Evolutionary conservation across 2,329 filamentous ascomycete species (phyloP), one percentile per base, ranked within the genome.

Genomic region (Colletotrichum lupini): DNA sequence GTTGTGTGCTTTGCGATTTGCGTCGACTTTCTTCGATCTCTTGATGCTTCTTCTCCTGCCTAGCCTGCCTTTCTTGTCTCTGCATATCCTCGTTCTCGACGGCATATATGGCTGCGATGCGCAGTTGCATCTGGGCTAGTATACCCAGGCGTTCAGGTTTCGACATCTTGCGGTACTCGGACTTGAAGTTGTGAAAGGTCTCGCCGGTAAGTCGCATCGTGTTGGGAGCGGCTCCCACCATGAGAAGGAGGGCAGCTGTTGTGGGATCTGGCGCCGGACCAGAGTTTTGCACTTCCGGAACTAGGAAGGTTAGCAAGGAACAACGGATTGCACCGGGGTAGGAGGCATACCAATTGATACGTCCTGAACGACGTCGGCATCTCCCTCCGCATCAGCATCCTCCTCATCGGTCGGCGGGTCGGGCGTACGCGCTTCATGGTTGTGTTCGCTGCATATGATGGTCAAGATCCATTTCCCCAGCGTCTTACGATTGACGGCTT

Each of bases 401-500:
- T 78, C 79, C 53, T 82, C 83, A 37, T 79, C 80, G 26, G 78
- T 78, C 5, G 82, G 82, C 30, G 83, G 83, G 68, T 86, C 84
- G 32, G 84, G 84, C 9, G 84, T 85, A 22, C 84, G 81, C 1
- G 84, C 82, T 73, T 85, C 83, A 73, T 86, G 84, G 72, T 86
- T 86, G 75, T 86, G 84, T 74, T 84, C 80, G 70, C 85, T 81
- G 76, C 84, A 86, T 56, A 81, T 81, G 52, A 86, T 80, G 3
- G 84, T 86, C 75, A 86, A 74, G n/a, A 85, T 81, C 84, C 84
- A 86, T 49, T 83, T 84, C 5, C 83, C 83, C 68, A 83, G 79
- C 12, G 81, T 80, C 78, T 85, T 86, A 9, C 83, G 82, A 64
- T 85, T 80, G 8, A 85, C 84, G 1, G 84, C 84, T 73, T 85